Base-by-base conservation (phyloP, 768 basidiomycete genomes). In the Coprinopsis cinerea region DNA sequence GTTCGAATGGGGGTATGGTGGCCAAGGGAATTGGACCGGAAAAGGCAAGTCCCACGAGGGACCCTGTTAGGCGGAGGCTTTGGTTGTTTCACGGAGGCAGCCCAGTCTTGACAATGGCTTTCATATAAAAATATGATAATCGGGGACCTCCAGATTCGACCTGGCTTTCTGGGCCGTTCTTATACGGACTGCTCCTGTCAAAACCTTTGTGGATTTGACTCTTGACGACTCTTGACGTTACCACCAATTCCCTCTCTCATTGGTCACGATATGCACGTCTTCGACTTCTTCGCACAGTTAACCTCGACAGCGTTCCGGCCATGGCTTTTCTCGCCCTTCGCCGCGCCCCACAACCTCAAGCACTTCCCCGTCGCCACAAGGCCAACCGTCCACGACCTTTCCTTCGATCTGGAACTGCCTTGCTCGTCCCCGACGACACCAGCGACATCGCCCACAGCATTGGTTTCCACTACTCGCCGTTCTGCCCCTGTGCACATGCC, bases 401-500 rank as follows among this genome's bases (percentile, higher is more conserved):
- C 45, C 25, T 45, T 53, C 45, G 47, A 57, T 51, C 51, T 51
- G 30, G 44, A 27, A 14, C 44, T n/a, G 18, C 18, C 42, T 23
- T 35, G 28, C 30, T 25, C 44, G 34, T 28, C 40, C 14, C 10
- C 41, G 43, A 24, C 20, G 2, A 2, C 37, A 15, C 2, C 48
- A 11, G 25, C 48, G 1, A 17, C 20, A 41, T 4, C 28, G 18
- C 10, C 49, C 26, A 4, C 47, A 24, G 13, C 17, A 17, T 5
- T n/a, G 22, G 5, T 17, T 15, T 25, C 40, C 18, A 15, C 48
- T 14, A 43, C 40, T 24, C 24, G 39, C 4, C 37, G 2, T 61
- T 61, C 23, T 56, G 30, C 37, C 43, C 48, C 44, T 26, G 36
- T 27, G n/a, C 47, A 23, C 27, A 48, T 88, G 34, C 86, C 86